Percentiles rank a stretch among this genome's conserved stretches.
Conservation (phyloP, 2,329 filamentous ascomycete species). For the Cercospora janseana region DNA sequence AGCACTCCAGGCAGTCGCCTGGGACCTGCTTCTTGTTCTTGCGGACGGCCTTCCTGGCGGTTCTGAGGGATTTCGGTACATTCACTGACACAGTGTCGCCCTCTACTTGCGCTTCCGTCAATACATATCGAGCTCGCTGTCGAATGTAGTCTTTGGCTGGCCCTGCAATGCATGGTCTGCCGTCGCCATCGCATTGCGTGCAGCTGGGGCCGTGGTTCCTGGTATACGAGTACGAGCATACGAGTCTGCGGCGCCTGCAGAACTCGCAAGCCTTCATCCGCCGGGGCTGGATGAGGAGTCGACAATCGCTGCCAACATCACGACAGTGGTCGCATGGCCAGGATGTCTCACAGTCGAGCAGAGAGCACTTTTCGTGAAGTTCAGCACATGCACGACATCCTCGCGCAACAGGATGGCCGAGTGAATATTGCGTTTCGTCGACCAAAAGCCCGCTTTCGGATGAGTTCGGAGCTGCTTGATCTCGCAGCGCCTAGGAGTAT, state of each 20-base stretch:
- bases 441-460: neutral
- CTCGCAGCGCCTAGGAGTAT: neutral
- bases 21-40: constrained; percentile 2
- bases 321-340: constrained; percentile 43
- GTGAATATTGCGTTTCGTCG: constrained; percentile 8
- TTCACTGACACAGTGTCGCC: neutral
- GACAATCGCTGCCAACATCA: constrained; percentile 37
- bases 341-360: constrained; percentile 35
- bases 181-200: constrained; percentile 33
- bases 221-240: constrained; percentile 39
- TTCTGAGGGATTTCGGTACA: neutral
- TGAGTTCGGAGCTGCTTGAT: neutral
- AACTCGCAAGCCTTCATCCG: constrained; percentile 39
- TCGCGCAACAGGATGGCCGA: constrained; percentile 23
- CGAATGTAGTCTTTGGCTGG: constrained; percentile 33
- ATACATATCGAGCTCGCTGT: constrained; percentile 25
- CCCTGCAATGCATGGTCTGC: constrained; percentile 40
- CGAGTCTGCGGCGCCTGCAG: constrained; percentile 33
- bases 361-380: constrained; percentile 32
- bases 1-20: constrained; percentile 13
- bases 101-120: constrained; percentile 23
- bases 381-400: constrained; percentile 19
- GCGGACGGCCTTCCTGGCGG: constrained; percentile 1
- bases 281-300: constrained; percentile 36
- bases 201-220: constrained; percentile 36